phyloP scores from a whole-genome alignment of 345 rosid species.

The Clarkia xantiana region DNA sequence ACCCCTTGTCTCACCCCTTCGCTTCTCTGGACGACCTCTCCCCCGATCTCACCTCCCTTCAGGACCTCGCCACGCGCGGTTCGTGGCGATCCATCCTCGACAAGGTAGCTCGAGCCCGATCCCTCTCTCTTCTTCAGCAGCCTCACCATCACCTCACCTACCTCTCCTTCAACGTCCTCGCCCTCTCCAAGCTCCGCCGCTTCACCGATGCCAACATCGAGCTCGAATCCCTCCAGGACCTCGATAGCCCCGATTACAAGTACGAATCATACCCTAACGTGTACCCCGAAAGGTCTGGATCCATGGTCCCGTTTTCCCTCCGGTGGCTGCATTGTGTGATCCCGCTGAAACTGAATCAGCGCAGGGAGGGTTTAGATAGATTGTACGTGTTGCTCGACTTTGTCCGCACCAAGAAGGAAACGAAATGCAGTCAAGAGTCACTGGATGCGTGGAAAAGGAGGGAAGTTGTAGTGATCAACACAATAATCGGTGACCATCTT shows the following conservation, averaged over 20 bases:
- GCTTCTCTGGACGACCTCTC: slow-evolving; percentile 57
- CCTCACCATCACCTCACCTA: slow-evolving; percentile 87
- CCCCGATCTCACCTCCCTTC: slow-evolving; percentile 63
- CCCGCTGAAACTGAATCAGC: slow-evolving; percentile 47
- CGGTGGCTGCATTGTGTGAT: slow-evolving; percentile 72
- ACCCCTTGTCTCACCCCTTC: slow-evolving; percentile 33
- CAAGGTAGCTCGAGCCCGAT: slow-evolving; percentile 47
- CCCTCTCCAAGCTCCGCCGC: slow-evolving; percentile 73
- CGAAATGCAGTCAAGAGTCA: slow-evolving; percentile 17
- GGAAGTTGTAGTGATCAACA: slow-evolving; percentile 51
- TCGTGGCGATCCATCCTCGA: slow-evolving; percentile 82
- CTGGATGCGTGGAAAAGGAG: slow-evolving; percentile 48
- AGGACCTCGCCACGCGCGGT: slow-evolving; percentile 76
- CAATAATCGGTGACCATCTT: slow-evolving; percentile 60
- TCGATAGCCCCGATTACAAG: slow-evolving; percentile 47
- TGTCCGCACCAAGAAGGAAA: slow-evolving; percentile 31
- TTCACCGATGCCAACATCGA: slow-evolving; percentile 61
- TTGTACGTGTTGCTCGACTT: slow-evolving; percentile 54
- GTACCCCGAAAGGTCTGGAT: slow-evolving; percentile 57
- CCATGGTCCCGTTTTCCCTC: slow-evolving; percentile 84
- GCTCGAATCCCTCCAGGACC: slow-evolving; percentile 73
- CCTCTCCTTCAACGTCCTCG: slow-evolving; percentile 64
- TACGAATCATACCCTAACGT: slow-evolving; percentile 66
- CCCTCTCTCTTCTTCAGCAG: slow-evolving; percentile 39
- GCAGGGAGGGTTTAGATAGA: slow-evolving; percentile 63